These are phyloP conservation scores for Colletotrichum tropicicola DNA, from an alignment of 2,329 filamentous ascomycete genomes.

Conservation along the genomic window DNA sequence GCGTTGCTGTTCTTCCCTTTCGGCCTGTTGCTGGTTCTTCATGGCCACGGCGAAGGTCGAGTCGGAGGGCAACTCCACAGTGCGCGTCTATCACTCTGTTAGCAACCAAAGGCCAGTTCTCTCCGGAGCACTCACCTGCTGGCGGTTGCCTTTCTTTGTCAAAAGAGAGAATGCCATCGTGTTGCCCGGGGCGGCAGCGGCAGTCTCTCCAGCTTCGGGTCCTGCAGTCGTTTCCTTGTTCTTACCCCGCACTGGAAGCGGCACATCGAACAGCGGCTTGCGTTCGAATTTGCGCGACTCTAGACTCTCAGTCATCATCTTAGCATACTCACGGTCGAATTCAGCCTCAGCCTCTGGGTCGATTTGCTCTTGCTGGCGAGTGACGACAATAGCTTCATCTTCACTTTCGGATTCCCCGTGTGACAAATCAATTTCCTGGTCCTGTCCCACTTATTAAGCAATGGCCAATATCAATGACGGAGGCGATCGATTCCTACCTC, in stretches of 20 bases:
- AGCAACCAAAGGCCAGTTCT: constrained; percentile 10
- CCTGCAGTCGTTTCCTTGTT: constrained; percentile 40
- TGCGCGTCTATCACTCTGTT: constrained; percentile 73
- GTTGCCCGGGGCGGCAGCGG: constrained; percentile 33
- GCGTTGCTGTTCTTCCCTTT: constrained; percentile 94
- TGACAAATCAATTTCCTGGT: constrained; percentile 59
- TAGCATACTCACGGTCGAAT: constrained; percentile 96
- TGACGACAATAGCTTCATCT: constrained; percentile 92
- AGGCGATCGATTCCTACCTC: constrained; percentile 2
- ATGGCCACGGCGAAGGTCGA: constrained; percentile 96
- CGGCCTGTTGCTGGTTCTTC: constrained; percentile 94
- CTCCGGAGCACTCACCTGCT: constrained; percentile 70
- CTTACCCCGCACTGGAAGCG: constrained; percentile 85
- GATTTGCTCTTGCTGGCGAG: constrained; percentile 86
- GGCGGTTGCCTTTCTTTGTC: constrained; percentile 94
- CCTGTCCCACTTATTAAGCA: constrained; percentile 42
- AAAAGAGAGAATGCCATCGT: constrained; percentile 98
- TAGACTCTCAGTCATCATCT: constrained; percentile 97
- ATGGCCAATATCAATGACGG: constrained; percentile 27
- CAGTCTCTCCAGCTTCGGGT: constrained; percentile 19
- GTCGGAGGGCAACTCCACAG: constrained; percentile 88
- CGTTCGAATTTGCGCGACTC: constrained; percentile 97
- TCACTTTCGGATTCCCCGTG: constrained; percentile 72
- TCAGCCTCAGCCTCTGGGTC: constrained; percentile 96
- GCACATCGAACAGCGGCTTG: constrained; percentile 95